Base-by-base conservation (phyloP, 306 rosid species). In the Malus asiatica region DNA sequence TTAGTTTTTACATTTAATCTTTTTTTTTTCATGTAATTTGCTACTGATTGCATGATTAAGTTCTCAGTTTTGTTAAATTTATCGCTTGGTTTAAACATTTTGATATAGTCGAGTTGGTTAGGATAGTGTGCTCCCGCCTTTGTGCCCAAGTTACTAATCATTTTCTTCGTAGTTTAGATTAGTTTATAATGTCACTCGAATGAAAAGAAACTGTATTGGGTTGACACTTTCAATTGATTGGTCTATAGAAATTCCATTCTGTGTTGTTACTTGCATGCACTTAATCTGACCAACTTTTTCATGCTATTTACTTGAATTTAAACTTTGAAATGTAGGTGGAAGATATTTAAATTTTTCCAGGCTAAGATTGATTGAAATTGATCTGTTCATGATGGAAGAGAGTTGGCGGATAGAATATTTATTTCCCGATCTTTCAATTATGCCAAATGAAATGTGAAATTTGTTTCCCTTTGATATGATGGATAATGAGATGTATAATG, bases 401-500 rank as follows among this genome's bases (percentile, higher is more conserved):
- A 33, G 60, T 38, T 12, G 18, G 38, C 64, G 4, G 64, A 59
- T 4, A 11, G 25, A 32, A 62, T 62, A 20, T 33, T 38, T 19
- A 30, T 63, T 33, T 72, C 20, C 53, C 65, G 55, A 48, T 51
- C 2, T 48, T 48, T 15, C 0, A 51, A 6, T 51, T 4, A 51
- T 51, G 55, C 8, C 55, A 16, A 27, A 48, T 71, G 71, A 51
- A 25, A 15, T 62, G 45, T 33, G 71, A 46, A 38, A 11, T 27
- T 61, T 44, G 46, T 8, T 46, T 59, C 62, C 48, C 38, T 14
- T 7, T 29, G 58, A 48, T 51, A 75, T 29, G 71, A 87, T 88
- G 93, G 91, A 85, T 76, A 72, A 87, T 71, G 85, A 79, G 66
- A 71, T 76, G 59, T 82, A 76, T 78, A 74, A 23, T 79, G 79